phyloP scores from a whole-genome alignment of 768 basidiomycete species.

The Suillus spraguei region DNA sequence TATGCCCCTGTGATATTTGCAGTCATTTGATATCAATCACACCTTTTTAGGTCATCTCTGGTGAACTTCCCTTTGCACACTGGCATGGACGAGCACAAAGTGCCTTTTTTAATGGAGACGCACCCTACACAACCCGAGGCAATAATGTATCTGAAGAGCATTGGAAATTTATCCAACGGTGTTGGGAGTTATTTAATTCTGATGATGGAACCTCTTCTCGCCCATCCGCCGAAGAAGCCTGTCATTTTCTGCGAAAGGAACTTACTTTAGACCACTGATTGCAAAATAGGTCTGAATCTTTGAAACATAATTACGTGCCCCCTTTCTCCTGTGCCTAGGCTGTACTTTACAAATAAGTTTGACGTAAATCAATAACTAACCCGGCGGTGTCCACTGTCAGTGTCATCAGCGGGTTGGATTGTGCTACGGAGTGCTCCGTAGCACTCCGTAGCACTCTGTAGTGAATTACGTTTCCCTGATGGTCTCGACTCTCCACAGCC shows the following conservation, averaged over 20 bases:
- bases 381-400: neutral
- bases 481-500: neutral
- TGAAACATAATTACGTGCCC: neutral
- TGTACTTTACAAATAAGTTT: neutral
- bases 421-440: too few relatives aligned
- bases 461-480: too few relatives aligned
- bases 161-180: neutral
- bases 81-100: too few relatives aligned
- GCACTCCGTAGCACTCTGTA: too few relatives aligned
- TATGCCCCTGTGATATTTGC: neutral
- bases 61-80: neutral
- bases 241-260: neutral
- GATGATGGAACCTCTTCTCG: neutral
- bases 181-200: neutral
- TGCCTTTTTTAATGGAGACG: neutral
- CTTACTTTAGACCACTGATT: neutral
- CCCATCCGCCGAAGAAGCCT: conserved; percentile 4
- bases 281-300: neutral
- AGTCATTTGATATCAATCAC: neutral
- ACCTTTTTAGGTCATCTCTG: conserved; percentile 4
- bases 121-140: neutral
- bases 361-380: neutral
- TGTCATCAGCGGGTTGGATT: too few relatives aligned
- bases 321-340: neutral
- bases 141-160: neutral